phyloP scores from a whole-genome alignment of 164 flowering plant genomes.

The Cinnamomum chago region DNA sequence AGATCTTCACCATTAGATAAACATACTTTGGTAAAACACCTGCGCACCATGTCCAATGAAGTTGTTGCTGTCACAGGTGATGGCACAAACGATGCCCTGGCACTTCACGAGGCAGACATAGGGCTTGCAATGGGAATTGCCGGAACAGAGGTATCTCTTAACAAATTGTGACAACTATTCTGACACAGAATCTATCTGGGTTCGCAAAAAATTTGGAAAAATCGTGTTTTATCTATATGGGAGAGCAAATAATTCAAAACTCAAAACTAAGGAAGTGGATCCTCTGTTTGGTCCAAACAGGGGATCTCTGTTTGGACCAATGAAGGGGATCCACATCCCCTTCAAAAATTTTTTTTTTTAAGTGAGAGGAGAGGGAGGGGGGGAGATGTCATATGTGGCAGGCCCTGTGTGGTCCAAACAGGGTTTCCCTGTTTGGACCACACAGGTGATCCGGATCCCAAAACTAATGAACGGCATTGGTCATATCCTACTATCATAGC shows the following conservation, averaged over 20 bases:
- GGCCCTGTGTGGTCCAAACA: too few relatives aligned
- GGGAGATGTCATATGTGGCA: too few relatives aligned
- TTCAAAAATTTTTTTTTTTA: too few relatives aligned
- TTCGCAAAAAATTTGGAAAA: not conserved
- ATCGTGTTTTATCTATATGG: not conserved
- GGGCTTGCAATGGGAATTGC: slow-evolving; percentile 98
- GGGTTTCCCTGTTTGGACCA: too few relatives aligned
- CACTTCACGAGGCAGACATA: slow-evolving; percentile 96
- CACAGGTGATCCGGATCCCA: too few relatives aligned
- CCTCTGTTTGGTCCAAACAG: too few relatives aligned
- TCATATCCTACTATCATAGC: not conserved
- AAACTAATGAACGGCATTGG: not conserved
- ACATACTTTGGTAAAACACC: slow-evolving; percentile 69
- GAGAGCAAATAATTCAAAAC: not conserved
- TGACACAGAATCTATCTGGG: not conserved
- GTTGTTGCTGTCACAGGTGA: slow-evolving; percentile 97
- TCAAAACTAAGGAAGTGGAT: too few relatives aligned
- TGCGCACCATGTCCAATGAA: slow-evolving; percentile 56
- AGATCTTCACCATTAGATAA: slow-evolving; percentile 92
- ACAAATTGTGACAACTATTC: not conserved
- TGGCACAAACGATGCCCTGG: slow-evolving; percentile 97
- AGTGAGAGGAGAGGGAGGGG: too few relatives aligned
- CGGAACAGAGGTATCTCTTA: slow-evolving; percentile 74
- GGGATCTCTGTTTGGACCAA: too few relatives aligned
- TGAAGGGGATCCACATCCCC: too few relatives aligned